Percentiles rank a stretch among this genome's conserved stretches.
phyloP scores from a whole-genome alignment of 306 rosid genomes.

The Pachyrhizus erosus region DNA sequence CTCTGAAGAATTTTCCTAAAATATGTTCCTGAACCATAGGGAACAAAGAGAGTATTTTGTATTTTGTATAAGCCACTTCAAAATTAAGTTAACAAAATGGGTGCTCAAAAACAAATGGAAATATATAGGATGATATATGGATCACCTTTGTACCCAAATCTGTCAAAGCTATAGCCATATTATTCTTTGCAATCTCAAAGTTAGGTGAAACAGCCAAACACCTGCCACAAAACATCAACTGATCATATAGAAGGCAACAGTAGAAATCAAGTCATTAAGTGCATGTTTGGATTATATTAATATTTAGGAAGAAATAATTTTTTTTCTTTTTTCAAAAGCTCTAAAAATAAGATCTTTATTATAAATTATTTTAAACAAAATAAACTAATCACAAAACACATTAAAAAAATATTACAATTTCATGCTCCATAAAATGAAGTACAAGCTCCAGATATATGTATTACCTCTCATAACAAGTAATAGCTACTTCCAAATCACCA shows the following conservation, averaged over 20 bases:
- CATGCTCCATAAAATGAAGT: background rate
- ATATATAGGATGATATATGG: background rate
- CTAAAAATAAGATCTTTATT: background rate
- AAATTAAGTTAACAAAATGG: constrained; percentile 27
- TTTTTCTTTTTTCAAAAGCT: background rate
- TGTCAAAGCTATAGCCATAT: constrained; percentile 99
- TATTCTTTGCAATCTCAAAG: constrained; percentile 98
- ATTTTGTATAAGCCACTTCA: background rate
- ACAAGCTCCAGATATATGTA: constrained; percentile 15
- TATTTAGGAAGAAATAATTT: background rate
- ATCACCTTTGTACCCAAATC: constrained; percentile 98
- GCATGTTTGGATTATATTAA: background rate
- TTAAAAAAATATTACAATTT: constrained; percentile 11
- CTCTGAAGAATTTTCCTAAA: background rate
- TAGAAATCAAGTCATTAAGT: constrained; percentile 6
- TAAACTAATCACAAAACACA: background rate
- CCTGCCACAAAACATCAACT: constrained; percentile 59
- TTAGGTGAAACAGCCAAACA: constrained; percentile 97
- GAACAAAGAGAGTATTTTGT: background rate
- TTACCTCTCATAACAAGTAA: constrained; percentile 99
- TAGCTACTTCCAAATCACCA: constrained; percentile 93
- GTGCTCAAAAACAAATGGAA: background rate
- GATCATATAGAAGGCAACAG: constrained; percentile 30
- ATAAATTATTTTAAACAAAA: background rate
- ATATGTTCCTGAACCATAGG: background rate